Evolutionary conservation across 2,329 filamentous ascomycete genomes (phyloP).

Genomic region (Trichoderma pleuroti): DNA sequence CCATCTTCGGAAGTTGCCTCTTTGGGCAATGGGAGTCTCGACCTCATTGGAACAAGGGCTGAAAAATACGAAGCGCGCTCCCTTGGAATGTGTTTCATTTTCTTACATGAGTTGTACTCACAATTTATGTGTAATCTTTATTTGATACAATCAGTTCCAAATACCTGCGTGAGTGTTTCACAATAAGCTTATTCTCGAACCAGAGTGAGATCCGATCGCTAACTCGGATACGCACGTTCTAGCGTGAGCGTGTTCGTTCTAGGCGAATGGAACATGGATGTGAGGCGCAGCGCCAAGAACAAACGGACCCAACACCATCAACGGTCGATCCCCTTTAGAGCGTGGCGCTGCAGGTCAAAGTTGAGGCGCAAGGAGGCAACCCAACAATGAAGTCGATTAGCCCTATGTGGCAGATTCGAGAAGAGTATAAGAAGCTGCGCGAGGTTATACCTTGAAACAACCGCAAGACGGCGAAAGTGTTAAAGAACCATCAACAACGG

Average conservation of each 20-base stretch:
- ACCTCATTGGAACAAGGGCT: not conserved
- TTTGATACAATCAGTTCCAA: not conserved
- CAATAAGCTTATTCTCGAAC: not conserved
- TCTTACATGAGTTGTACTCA: fast-evolving
- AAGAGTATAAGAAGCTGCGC: not conserved
- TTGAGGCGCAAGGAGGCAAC: not conserved
- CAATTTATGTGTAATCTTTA: no score
- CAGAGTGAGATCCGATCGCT: not conserved
- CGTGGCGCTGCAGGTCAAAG: not conserved
- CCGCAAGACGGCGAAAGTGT: not conserved
- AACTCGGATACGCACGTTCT: not conserved
- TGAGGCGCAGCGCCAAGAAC: not conserved
- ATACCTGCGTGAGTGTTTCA: not conserved
- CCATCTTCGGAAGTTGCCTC: not conserved
- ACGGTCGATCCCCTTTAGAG: not conserved
- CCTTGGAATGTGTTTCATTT: no score
- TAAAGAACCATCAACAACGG: not conserved
- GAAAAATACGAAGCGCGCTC: not conserved
- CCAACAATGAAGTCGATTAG: not conserved
- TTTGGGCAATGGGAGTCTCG: not conserved
- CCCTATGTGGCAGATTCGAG: not conserved
- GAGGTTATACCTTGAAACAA: not conserved
- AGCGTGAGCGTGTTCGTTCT: not conserved
- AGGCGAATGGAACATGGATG: not conserved
- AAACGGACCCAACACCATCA: not conserved